These are phyloP conservation scores for Takakia lepidozioides DNA, from an alignment of 225 moss, liverwort and hornwort genomes.

Conservation along the genomic window DNA sequence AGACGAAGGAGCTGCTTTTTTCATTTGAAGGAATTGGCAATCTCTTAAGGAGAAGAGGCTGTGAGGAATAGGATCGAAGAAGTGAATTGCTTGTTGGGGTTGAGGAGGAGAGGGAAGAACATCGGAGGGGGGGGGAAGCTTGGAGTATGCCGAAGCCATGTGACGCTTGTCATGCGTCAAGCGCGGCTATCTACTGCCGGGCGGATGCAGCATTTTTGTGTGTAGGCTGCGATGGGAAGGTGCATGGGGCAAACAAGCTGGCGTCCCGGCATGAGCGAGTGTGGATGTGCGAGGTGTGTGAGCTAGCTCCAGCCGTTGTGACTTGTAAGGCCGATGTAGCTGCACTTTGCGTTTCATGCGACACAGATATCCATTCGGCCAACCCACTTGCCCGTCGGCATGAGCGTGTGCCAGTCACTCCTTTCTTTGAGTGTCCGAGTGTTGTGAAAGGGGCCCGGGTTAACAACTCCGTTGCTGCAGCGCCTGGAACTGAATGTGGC, in stretches of 20 bases:
- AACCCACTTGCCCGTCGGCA: conserved; percentile 84
- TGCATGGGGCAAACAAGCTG: conserved; percentile 86
- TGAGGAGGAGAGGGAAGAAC: no score
- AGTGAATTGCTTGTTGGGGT: no score
- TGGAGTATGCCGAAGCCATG: conserved; percentile 92
- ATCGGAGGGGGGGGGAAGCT: no score
- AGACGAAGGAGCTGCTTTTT: no score
- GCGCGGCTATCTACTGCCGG: conserved; percentile 77
- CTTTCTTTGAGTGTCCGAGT: conserved; percentile 43
- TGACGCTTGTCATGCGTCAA: conserved; percentile 72
- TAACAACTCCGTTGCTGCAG: conserved; percentile 6
- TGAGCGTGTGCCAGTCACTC: conserved; percentile 74
- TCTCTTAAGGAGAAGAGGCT: no score
- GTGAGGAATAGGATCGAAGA: no score
- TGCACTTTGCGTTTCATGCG: conserved; percentile 67
- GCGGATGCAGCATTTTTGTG: conserved; percentile 84
- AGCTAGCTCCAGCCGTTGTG: conserved; percentile 77
- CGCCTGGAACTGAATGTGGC: conserved; percentile 7
- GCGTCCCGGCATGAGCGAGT: conserved; percentile 90
- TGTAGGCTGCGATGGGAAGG: conserved; percentile 64
- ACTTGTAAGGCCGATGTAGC: conserved; percentile 95
- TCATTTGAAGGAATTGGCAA: no score
- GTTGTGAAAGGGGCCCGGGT: conserved; percentile 26
- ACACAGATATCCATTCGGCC: conserved; percentile 89
- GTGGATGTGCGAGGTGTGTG: conserved; percentile 91